Evolutionary conservation across 2,329 filamentous ascomycete genomes (phyloP).

Genomic region (Pseudomassariella vexata): DNA sequence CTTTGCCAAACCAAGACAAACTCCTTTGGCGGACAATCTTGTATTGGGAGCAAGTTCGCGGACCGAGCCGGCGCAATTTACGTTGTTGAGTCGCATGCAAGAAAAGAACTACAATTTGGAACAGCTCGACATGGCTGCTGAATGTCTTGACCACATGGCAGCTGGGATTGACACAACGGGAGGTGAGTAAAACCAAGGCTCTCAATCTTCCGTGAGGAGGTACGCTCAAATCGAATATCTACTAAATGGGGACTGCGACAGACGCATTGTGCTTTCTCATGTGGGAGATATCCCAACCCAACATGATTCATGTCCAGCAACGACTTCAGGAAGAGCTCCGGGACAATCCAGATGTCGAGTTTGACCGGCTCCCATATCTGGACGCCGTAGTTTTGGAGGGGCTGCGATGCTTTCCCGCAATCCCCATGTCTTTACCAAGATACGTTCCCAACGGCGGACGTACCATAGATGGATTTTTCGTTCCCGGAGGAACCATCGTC

Average conservation of each 20-base stretch:
- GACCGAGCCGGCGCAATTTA: slow-evolving; percentile 44
- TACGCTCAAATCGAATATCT: too few species aligned
- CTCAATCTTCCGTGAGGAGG: too few species aligned
- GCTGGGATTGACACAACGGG: slow-evolving; percentile 69
- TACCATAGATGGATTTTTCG: slow-evolving; percentile 46
- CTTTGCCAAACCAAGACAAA: slow-evolving; percentile 48
- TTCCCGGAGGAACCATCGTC: slow-evolving; percentile 50
- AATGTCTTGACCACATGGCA: slow-evolving; percentile 67
- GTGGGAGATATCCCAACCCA: slow-evolving; percentile 62
- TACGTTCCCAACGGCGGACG: slow-evolving; percentile 50
- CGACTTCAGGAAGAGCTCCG: slow-evolving; percentile 47
- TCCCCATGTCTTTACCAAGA: slow-evolving; percentile 62
- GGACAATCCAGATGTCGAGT: slow-evolving; percentile 27
- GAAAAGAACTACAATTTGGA: slow-evolving; percentile 44
- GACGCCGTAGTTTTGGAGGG: slow-evolving; percentile 60
- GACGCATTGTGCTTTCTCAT: slow-evolving; percentile 66
- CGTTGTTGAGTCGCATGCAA: slow-evolving; percentile 53
- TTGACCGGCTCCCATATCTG: slow-evolving; percentile 51
- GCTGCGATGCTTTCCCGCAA: slow-evolving; percentile 56
- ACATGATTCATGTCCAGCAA: slow-evolving; percentile 44
- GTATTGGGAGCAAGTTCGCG: slow-evolving; percentile 47
- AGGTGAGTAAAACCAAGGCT: slow-evolving; percentile 6
- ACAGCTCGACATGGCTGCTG: slow-evolving; percentile 53
- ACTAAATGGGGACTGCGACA: too few species aligned
- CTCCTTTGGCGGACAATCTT: slow-evolving; percentile 53